Evolutionary conservation across 345 rosid species (phyloP).

Genomic region (Trapa incisa): DNA sequence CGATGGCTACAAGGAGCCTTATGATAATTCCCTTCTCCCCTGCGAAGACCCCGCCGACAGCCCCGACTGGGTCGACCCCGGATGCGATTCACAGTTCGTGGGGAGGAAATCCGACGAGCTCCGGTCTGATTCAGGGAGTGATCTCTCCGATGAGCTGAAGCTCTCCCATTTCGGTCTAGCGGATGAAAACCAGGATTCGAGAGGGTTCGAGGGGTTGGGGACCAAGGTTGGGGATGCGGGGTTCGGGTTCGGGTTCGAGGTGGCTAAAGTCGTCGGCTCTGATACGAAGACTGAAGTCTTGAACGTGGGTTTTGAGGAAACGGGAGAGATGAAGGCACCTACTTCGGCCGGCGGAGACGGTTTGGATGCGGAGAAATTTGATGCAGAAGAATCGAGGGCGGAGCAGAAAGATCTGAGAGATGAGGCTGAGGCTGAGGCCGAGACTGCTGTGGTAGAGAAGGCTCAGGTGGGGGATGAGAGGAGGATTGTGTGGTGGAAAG

Average conservation of each 20-base stretch:
- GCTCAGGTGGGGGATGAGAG: conserved; percentile 25
- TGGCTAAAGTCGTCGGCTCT: neutral
- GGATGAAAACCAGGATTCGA: neutral
- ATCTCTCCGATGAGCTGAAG: conserved; percentile 54
- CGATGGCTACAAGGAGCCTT: conserved; percentile 26
- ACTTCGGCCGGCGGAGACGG: conserved; percentile 12
- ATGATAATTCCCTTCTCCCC: conserved; percentile 15
- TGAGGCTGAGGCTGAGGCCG: conserved; percentile 9
- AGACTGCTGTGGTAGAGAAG: conserved; percentile 15
- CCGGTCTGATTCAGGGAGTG: conserved; percentile 92
- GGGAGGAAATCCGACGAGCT: conserved; percentile 40
- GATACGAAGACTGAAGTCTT: conserved; percentile 5
- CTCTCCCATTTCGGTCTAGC: conserved; percentile 22
- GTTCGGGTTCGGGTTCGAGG: conserved; percentile 1
- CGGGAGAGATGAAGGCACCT: conserved; percentile 18
- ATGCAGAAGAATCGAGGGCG: conserved; percentile 11
- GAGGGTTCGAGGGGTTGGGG: neutral
- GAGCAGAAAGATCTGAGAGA: conserved; percentile 9
- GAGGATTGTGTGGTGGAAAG: conserved; percentile 68
- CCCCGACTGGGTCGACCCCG: conserved; percentile 92
- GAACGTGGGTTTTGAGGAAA: conserved; percentile 9
- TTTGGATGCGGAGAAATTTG: conserved; percentile 16
- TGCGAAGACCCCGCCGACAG: conserved; percentile 40
- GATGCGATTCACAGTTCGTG: conserved; percentile 29
- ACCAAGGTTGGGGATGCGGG: neutral